phyloP scores from a whole-genome alignment of 2,329 filamentous ascomycete genomes.

The Teratosphaeriaceae sp. region DNA sequence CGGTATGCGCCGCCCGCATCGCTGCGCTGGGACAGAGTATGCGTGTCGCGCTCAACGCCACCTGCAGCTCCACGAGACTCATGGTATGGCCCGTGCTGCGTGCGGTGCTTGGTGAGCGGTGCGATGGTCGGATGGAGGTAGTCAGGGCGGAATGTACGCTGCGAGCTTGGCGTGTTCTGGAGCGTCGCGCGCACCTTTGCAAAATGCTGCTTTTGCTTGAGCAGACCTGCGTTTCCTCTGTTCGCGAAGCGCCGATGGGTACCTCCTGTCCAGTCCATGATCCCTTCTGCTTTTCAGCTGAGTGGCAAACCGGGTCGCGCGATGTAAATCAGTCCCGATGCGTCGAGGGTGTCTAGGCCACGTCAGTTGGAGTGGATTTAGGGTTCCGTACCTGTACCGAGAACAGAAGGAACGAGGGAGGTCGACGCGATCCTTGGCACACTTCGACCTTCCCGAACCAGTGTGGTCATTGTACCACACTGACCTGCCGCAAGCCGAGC shows the following conservation, averaged over 20 bases:
- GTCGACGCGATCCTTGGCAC: too few species aligned
- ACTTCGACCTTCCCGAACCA: too few species aligned
- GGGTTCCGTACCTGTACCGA: too few species aligned
- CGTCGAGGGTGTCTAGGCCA: too few species aligned
- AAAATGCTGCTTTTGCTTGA: slow-evolving; percentile 42
- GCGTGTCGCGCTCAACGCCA: neutral
- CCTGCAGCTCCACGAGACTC: too few species aligned
- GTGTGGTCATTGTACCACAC: neutral
- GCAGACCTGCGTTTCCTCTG: slow-evolving; percentile 28
- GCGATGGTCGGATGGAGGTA: neutral
- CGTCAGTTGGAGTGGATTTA: too few species aligned
- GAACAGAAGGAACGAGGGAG: too few species aligned
- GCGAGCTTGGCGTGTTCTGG: slow-evolving; percentile 10
- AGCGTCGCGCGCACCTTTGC: slow-evolving; percentile 30
- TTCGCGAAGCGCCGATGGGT: slow-evolving; percentile 26
- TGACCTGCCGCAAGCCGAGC: neutral
- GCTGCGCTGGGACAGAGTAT: neutral
- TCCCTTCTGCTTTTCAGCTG: too few species aligned
- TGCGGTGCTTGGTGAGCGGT: neutral
- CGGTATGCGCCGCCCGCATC: too few species aligned
- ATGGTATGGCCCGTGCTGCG: too few species aligned
- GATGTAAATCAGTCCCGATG: too few species aligned
- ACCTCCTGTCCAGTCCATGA: slow-evolving; percentile 49
- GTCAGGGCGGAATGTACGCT: slow-evolving; percentile 8
- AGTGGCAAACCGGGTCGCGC: too few species aligned